Conservation (phyloP, 2,329 filamentous ascomycete genomes). For the Fusarium newnesense region DNA sequence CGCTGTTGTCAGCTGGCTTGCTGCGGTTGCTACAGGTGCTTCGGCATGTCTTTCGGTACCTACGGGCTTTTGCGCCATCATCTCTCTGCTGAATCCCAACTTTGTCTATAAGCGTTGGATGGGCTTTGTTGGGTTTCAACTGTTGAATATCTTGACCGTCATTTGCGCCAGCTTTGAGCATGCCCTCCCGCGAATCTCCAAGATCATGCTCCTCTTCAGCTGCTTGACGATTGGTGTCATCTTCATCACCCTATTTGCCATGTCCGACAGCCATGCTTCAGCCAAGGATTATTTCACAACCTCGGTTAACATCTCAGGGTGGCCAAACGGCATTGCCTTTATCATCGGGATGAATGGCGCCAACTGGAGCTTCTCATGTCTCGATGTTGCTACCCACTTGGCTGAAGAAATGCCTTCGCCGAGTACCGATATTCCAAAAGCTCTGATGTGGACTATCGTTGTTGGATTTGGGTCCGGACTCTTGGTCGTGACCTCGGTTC, state of each 20-base stretch:
- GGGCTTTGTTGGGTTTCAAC: conserved; percentile 1
- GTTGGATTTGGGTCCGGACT: conserved; percentile 1
- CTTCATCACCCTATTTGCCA: not conserved
- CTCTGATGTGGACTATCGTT: conserved; percentile 8
- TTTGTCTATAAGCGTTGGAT: conserved; percentile 9
- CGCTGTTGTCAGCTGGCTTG: not conserved
- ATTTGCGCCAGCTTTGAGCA: conserved; percentile 4
- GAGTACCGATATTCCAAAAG: not conserved
- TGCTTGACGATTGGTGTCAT: not conserved
- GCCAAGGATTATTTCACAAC: not conserved
- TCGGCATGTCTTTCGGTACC: conserved; percentile 1
- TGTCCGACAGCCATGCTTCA: not conserved
- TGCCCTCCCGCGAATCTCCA: not conserved
- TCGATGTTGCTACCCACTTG: conserved; percentile 6
- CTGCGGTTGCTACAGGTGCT: not conserved
- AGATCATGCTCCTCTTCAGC: not conserved
- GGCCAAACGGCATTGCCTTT: conserved; percentile 6
- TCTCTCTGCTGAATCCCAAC: not conserved
- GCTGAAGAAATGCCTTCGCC: conserved; percentile 8
- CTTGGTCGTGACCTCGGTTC: not conserved
- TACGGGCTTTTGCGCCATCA: not conserved
- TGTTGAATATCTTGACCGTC: not conserved
- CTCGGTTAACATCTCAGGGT: not conserved
- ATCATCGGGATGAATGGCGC: conserved; percentile 3
- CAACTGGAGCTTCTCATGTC: conserved; percentile 4